Conservation (phyloP, 352 stramenopile genomes). For the Phytophthora europaea region DNA sequence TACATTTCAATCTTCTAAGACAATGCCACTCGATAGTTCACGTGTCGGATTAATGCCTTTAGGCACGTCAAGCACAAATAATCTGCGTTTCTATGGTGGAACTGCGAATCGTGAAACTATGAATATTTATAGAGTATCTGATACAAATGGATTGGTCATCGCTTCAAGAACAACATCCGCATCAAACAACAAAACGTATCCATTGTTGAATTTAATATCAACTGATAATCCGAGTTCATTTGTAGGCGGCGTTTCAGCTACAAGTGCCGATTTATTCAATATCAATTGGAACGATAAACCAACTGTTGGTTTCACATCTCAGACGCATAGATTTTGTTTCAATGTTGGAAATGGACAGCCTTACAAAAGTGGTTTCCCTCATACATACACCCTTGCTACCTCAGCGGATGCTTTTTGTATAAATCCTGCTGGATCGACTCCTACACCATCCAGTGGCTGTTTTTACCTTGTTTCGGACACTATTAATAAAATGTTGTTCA, state of each 20-base stretch:
- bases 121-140: conserved; percentile 26
- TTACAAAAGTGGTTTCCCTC: conserved; percentile 26
- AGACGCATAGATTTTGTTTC: conserved; percentile 35
- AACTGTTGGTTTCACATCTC: conserved; percentile 22
- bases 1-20: conserved; percentile 14
- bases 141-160: conserved; percentile 25
- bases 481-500: conserved; percentile 23
- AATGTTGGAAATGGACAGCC: conserved; percentile 27
- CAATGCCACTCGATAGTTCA: conserved; percentile 17
- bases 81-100: conserved; percentile 14
- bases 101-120: conserved; percentile 20
- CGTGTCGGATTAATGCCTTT: conserved; percentile 8
- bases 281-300: conserved; percentile 29
- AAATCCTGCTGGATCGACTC: not conserved
- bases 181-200: conserved; percentile 25
- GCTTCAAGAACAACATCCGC: conserved; percentile 18
- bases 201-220: conserved; percentile 20
- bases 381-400: conserved; percentile 13
- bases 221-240: conserved; percentile 24
- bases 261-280: conserved; percentile 21
- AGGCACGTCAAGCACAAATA: conserved; percentile 12
- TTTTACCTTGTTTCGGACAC: conserved; percentile 22
- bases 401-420: conserved; percentile 3
- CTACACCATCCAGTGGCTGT: conserved; percentile 19
- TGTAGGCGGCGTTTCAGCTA: conserved; percentile 25